Base-by-base conservation (phyloP, 768 basidiomycete genomes). In the Pleurotus salmoneostramineus region DNA sequence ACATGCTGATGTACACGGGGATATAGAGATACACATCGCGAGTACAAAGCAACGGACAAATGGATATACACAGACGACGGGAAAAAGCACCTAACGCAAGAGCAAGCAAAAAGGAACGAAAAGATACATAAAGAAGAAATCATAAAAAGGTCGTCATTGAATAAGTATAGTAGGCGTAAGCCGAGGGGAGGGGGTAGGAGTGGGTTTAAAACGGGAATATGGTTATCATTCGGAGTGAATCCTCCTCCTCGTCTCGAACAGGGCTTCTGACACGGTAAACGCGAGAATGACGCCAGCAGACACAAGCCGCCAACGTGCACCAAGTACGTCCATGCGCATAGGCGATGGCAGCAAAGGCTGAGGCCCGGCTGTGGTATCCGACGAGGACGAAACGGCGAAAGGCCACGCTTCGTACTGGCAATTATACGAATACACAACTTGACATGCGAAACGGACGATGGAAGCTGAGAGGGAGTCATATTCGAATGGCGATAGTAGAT, bases 231-330 rank as follows among this genome's bases (percentile, higher is more conserved):
- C 21, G 21, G 21, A 27, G 21, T 27, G 21, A 27, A 27, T 27
- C 21, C 21, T 27, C 21, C 21, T 27, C 21, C 21, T 27, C 21
- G 21, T 17, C 15, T 45, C 44, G 15, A 45, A 45, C 54, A 89
- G 80, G 0, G 83, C 84, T 67, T 89, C 88, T 1, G 86, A 82
- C 62, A 88, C 85, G 2, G 88, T 83, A 64, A 88, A 87, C 0
- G 84, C 84, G 8, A 85, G 76, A 6, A 78, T 76, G 33, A 88
- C 70, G 4, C 76, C 70, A 0, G 88, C 83, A 46, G 69, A 75
- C 56, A 87, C 70, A 1, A 87, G 73, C 46, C 88, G 79, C 77
- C 81, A 81, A 32, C 76, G 72, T 37, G 71, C 68, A 4, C 84
- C 85, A 5, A 89, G 67, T 3, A 85, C 76, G 61, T 87, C 84